Evolutionary conservation across 371 early-diverging fungal genomes (phyloP).

Genomic region (Lichtheimia corymbifera): DNA sequence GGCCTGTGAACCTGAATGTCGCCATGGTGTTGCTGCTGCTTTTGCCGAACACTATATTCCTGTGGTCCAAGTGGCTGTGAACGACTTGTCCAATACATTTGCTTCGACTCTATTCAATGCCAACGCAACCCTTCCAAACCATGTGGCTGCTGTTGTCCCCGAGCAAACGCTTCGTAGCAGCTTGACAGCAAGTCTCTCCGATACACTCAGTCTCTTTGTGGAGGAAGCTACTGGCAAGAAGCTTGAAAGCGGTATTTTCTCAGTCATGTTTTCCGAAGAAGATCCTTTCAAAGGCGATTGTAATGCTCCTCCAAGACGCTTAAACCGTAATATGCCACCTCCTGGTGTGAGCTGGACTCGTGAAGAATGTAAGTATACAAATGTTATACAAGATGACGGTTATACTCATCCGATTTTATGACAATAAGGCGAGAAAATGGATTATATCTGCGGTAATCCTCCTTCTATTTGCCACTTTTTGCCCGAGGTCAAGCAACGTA

Average conservation of each 20-base stretch:
- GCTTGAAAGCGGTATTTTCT: constrained; percentile 42
- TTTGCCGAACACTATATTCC: constrained; percentile 55
- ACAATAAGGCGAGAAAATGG: constrained; percentile 48
- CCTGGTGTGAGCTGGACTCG: constrained; percentile 55
- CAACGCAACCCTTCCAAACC: constrained; percentile 20
- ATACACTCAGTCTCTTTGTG: constrained; percentile 14
- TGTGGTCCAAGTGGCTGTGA: constrained; percentile 31
- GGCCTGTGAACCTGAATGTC: constrained; percentile 63
- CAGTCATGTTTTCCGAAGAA: constrained; percentile 58
- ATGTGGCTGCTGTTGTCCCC: constrained; percentile 29
- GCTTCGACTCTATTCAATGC: constrained; percentile 27
- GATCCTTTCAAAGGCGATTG: constrained; percentile 68
- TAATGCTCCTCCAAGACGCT: constrained; percentile 57
- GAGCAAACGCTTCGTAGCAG: constrained; percentile 33
- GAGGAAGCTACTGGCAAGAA: constrained; percentile 27
- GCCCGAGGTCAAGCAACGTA: constrained; percentile 40
- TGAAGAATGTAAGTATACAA: constrained; percentile 51
- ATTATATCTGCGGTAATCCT: constrained; percentile 71
- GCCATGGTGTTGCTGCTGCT: constrained; percentile 50
- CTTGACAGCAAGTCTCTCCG: constrained; percentile 19
- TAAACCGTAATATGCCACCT: constrained; percentile 56
- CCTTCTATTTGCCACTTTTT: constrained; percentile 64
- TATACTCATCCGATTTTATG: background rate
- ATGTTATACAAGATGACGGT: background rate
- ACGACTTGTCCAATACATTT: constrained; percentile 29